These are phyloP conservation scores for Tricholoma saponaceum DNA, from an alignment of 768 basidiomycete genomes.

Conservation along the genomic window DNA sequence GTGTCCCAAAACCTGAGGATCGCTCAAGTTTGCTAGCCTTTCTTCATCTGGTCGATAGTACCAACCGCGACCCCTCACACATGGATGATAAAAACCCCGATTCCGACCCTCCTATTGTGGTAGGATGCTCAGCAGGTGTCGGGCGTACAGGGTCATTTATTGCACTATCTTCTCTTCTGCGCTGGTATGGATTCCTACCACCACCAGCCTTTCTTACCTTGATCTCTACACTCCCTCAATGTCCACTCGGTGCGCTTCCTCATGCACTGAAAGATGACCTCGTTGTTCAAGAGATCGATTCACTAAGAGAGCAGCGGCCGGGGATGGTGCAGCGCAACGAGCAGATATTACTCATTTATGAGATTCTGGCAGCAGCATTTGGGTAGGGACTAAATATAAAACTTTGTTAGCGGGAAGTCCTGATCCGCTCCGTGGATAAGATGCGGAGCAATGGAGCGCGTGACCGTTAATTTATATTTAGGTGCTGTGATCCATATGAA, in stretches of 20 bases:
- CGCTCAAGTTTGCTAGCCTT: conserved; percentile 59
- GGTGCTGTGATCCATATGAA: too few species aligned
- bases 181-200: conserved; percentile 47
- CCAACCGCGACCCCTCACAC: conserved; percentile 45
- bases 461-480: background rate
- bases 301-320: conserved; percentile 73
- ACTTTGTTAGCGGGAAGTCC: background rate
- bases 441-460: background rate
- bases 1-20: conserved; percentile 65
- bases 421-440: too few species aligned
- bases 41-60: conserved; percentile 55
- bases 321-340: conserved; percentile 77
- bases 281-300: conserved; percentile 70
- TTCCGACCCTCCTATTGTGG: conserved; percentile 72
- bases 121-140: conserved; percentile 85
- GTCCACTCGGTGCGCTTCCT: conserved; percentile 58
- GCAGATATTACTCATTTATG: conserved; percentile 64
- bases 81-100: conserved; percentile 29
- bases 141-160: conserved; percentile 88
- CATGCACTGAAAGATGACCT: conserved; percentile 46
- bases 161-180: conserved; percentile 74
- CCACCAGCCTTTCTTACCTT: conserved; percentile 26
- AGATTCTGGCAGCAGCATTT: conserved; percentile 39
- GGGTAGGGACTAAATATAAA: background rate
- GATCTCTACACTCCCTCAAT: conserved; percentile 34